phyloP scores from a whole-genome alignment of 306 rosid genomes.

The Medicago lupulina region DNA sequence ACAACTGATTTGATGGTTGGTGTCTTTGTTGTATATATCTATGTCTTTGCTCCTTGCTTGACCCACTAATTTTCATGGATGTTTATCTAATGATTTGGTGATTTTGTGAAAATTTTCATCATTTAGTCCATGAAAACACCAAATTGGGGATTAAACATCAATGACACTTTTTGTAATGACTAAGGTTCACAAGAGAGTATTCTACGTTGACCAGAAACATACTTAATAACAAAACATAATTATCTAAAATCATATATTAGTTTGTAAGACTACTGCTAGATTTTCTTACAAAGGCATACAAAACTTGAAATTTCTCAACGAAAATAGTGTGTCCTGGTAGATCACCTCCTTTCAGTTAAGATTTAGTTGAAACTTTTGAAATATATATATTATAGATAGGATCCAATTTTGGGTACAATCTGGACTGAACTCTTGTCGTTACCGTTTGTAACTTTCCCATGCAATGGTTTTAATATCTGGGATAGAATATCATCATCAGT shows the following conservation, averaged over 20 bases:
- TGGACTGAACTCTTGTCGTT: not conserved
- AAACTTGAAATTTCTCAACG: constrained; percentile 33
- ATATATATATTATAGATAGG: not conserved
- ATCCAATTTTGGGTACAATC: constrained; percentile 1
- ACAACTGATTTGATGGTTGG: constrained; percentile 69
- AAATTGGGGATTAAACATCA: not conserved
- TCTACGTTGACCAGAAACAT: not conserved
- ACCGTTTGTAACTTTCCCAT: not conserved
- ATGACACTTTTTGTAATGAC: not conserved
- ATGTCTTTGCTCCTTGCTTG: constrained; percentile 9
- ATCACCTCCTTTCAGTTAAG: constrained; percentile 26
- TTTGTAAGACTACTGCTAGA: constrained; percentile 17
- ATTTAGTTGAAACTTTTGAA: not conserved
- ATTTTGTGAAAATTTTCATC: not conserved
- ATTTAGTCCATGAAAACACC: not conserved
- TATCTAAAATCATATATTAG: not conserved
- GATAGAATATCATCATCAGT: not conserved
- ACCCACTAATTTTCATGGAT: not conserved
- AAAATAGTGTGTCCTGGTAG: constrained; percentile 18
- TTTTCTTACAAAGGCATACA: not conserved
- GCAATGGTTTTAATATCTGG: not conserved
- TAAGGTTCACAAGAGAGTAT: not conserved
- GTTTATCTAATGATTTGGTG: not conserved
- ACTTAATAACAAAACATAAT: not conserved
- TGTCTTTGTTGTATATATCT: constrained; percentile 26